These are phyloP conservation scores for Trichoderma semiorbis DNA, from an alignment of 2,329 filamentous ascomycete species.

Conservation along the genomic window DNA sequence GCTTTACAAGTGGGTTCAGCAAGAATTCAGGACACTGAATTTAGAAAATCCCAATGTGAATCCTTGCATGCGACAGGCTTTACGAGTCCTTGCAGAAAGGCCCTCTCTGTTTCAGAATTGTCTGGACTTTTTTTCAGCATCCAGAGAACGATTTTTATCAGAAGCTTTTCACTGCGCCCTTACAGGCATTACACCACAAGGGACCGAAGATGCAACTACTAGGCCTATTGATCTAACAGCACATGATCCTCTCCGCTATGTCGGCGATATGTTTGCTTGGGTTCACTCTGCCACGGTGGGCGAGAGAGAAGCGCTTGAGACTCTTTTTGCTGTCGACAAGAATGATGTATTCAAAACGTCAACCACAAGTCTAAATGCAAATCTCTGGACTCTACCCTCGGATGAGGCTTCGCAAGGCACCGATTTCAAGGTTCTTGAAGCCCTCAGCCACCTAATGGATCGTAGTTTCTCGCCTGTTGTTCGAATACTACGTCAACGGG, in stretches of 20 bases:
- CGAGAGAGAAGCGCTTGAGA: conserved; percentile 86
- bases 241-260: conserved; percentile 86
- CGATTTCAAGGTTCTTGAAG: conserved; percentile 75
- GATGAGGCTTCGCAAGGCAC: conserved; percentile 54
- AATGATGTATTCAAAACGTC: conserved; percentile 78
- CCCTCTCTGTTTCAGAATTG: conserved; percentile 91
- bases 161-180: conserved; percentile 87
- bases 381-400: conserved; percentile 71
- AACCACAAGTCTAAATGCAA: conserved; percentile 73
- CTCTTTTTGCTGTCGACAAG: conserved; percentile 85
- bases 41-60: conserved; percentile 93
- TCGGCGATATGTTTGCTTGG: conserved; percentile 98
- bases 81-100: conserved; percentile 83
- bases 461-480: conserved; percentile 78
- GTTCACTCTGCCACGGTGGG: conserved; percentile 91
- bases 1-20: conserved; percentile 90
- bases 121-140: conserved; percentile 87
- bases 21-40: conserved; percentile 87
- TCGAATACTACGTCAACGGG: conserved; percentile 79
- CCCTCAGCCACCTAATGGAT: conserved; percentile 81
- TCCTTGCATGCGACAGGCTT: conserved; percentile 73
- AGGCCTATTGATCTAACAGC: conserved; percentile 95
- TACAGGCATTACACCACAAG: conserved; percentile 64
- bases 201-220: conserved; percentile 56
- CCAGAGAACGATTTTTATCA: conserved; percentile 79